Conservation (phyloP, 192 early-diverging fungal species). For the Coemansia sp. region DNA sequence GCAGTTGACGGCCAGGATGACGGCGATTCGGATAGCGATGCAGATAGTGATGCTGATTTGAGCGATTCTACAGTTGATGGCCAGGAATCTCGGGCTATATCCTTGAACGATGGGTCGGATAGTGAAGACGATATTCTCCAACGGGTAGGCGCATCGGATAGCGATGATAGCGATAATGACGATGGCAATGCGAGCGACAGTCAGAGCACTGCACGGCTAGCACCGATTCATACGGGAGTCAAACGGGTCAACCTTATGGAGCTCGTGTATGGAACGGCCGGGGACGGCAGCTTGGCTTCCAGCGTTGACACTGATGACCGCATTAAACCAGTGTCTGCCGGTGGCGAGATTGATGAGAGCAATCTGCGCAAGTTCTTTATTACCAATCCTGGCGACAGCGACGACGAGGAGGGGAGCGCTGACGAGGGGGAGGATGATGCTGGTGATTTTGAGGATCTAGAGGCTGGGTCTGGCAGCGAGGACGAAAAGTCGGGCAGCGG, state of each 20-base stretch:
- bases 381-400: conserved; percentile 36
- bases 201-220: conserved; percentile 19
- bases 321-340: conserved; percentile 34
- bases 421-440: conserved; percentile 54
- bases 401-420: conserved; percentile 34
- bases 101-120: conserved; percentile 7
- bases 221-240: conserved; percentile 37
- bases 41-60: neutral
- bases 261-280: conserved; percentile 76
- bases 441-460: conserved; percentile 36
- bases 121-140: conserved; percentile 35
- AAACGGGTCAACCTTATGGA: conserved; percentile 85
- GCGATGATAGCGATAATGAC: conserved; percentile 16
- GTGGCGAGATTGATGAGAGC: conserved; percentile 32
- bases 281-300: conserved; percentile 40
- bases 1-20: conserved; percentile 39
- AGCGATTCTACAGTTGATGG: conserved; percentile 37
- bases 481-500: conserved; percentile 26
- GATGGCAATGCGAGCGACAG: neutral
- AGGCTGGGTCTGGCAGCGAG: conserved; percentile 50
- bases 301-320: conserved; percentile 47
- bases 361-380: conserved; percentile 39
- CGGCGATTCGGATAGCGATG: conserved; percentile 13
- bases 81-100: conserved; percentile 10
- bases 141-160: conserved; percentile 18